These are phyloP conservation scores for Monosporascus sp. DNA, from an alignment of 2,329 filamentous ascomycete genomes.

Conservation along the genomic window DNA sequence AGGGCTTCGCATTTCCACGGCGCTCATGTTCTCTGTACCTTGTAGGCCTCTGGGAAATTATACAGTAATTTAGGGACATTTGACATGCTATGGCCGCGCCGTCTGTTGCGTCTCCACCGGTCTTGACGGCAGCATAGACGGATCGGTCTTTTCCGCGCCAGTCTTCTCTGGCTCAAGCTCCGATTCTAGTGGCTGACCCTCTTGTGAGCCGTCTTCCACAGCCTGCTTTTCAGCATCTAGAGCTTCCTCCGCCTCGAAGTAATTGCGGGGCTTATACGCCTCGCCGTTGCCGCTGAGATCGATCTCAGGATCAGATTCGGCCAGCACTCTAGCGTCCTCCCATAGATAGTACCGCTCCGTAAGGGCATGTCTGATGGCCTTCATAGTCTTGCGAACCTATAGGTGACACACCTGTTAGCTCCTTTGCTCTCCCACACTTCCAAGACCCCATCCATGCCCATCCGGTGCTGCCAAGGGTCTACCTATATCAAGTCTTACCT, in stretches of 20 bases:
- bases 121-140: constrained; percentile 13
- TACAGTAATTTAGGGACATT: no score
- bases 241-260: constrained; percentile 29
- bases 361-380: constrained; percentile 75
- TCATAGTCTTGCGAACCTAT: constrained; percentile 73
- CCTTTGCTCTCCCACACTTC: not conserved
- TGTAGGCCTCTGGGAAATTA: no score
- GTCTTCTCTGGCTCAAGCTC: constrained; percentile 4
- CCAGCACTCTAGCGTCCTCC: constrained; percentile 67
- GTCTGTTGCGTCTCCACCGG: constrained; percentile 11
- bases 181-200: constrained; percentile 6
- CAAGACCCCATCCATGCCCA: no score
- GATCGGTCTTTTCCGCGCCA: constrained; percentile 12
- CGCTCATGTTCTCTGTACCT: no score
- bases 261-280: constrained; percentile 43
- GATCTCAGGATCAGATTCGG: constrained; percentile 62
- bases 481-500: constrained; percentile 44
- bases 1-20: constrained; percentile 1
- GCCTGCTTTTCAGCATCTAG: constrained; percentile 2
- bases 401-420: constrained; percentile 6
- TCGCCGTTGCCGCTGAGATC: constrained; percentile 47
- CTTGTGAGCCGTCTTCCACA: not conserved
- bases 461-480: not conserved
- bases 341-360: constrained; percentile 87
- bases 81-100: not conserved